Percentiles rank a stretch among this genome's conserved stretches.
phyloP scores from a whole-genome alignment of 1,139 yeast genomes.

The Protomyces inouyei region DNA sequence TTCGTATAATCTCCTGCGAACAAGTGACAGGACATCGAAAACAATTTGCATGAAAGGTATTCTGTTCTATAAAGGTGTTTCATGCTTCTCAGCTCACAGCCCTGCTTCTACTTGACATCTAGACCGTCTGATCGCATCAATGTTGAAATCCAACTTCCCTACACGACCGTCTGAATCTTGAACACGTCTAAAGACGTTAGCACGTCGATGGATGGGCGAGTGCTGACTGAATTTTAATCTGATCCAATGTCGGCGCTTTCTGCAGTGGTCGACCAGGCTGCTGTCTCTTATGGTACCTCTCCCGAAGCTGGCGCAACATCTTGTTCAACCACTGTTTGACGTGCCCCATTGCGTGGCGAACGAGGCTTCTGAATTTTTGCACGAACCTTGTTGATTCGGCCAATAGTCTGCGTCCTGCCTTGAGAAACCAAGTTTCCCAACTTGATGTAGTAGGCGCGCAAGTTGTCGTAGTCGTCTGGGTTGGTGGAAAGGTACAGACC shows the following conservation, averaged over 20 bases:
- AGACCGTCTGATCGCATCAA: neutral
- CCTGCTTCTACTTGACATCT: neutral
- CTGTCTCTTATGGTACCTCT: too few relatives aligned
- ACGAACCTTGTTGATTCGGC: neutral
- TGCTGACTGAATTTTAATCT: neutral
- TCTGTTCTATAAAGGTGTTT: too few relatives aligned
- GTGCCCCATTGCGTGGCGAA: neutral
- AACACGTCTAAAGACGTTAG: neutral
- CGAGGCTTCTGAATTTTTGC: neutral
- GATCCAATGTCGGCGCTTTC: neutral
- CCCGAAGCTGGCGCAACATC: neutral
- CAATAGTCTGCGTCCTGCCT: neutral
- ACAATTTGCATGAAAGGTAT: too few relatives aligned
- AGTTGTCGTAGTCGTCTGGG: neutral
- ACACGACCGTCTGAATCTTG: neutral
- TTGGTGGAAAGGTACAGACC: neutral
- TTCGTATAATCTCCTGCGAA: neutral
- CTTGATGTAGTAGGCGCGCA: neutral
- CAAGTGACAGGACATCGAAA: too few relatives aligned
- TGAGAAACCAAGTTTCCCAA: neutral
- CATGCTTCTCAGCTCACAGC: too few relatives aligned
- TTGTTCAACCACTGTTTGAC: neutral
- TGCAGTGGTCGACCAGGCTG: neutral
- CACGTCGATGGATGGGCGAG: neutral
- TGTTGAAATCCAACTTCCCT: neutral